phyloP scores from a whole-genome alignment of 2,329 filamentous ascomycete species.

The Xylaria sp. region DNA sequence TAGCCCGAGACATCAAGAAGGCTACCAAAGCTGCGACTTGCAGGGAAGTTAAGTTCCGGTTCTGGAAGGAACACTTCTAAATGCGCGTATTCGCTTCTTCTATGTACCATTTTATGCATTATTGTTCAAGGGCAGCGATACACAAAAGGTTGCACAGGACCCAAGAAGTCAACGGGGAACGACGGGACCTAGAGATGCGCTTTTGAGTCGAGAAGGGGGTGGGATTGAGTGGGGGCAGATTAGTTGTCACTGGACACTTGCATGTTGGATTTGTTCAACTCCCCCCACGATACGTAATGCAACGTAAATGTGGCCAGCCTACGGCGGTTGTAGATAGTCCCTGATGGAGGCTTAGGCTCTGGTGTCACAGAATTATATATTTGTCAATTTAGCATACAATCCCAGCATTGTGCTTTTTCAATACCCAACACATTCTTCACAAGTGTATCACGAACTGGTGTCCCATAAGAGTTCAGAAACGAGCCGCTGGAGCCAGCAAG shows the following conservation, averaged over 20 bases:
- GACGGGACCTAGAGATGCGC: constrained; percentile 3
- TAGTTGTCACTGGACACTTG: neutral
- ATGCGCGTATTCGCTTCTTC: constrained; percentile 25
- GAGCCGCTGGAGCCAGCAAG: neutral
- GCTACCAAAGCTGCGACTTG: constrained; percentile 76
- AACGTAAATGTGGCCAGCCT: neutral
- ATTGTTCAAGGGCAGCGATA: constrained; percentile 11
- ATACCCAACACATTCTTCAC: neutral
- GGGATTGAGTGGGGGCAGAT: neutral
- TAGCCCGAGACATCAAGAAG: constrained; percentile 82
- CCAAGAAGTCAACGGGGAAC: constrained; percentile 1
- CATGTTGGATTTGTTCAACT: neutral
- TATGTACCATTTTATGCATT: constrained; percentile 28
- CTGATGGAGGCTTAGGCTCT: constrained; percentile 9
- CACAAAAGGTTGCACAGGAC: neutral
- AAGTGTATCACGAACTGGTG: neutral
- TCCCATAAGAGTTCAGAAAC: neutral
- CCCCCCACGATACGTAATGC: constrained; percentile 9
- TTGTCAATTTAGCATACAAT: constrained; percentile 20
- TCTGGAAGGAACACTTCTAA: constrained; percentile 97
- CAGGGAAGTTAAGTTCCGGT: constrained; percentile 87
- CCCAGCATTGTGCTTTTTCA: constrained; percentile 1
- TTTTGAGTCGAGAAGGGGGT: no score
- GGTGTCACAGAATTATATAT: constrained; percentile 5
- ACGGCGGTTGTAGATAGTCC: constrained; percentile 24